These are phyloP conservation scores for Inonotus hispidus DNA, from an alignment of 1,284 basidiomycete genomes.

Conservation along the genomic window DNA sequence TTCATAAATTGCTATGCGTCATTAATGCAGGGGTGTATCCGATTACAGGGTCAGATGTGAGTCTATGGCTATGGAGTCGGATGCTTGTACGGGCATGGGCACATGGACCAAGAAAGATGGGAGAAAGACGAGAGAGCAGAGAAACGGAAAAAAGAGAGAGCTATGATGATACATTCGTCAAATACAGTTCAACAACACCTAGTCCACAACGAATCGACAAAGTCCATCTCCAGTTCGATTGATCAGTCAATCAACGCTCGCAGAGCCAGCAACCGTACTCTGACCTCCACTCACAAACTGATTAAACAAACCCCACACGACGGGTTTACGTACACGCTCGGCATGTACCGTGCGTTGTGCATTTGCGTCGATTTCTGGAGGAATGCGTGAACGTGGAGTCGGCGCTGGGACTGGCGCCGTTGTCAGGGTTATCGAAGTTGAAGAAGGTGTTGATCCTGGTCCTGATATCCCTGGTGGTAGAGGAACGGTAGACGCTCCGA, in stretches of 20 bases:
- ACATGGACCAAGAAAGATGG: no score
- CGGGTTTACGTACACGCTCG: conserved; percentile 7
- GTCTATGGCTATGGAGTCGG: no score
- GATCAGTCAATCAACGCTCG: not conserved
- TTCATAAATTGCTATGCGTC: no score
- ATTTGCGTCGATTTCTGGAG: conserved; percentile 1
- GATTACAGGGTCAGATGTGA: no score
- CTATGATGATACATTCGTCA: not conserved
- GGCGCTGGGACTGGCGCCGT: not conserved
- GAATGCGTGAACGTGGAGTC: conserved; percentile 11
- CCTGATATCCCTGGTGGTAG: not conserved
- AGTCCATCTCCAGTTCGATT: not conserved
- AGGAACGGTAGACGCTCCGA: not conserved
- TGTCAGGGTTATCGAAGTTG: no score
- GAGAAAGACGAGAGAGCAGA: not conserved
- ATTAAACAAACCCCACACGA: conserved; percentile 16
- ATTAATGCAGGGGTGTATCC: no score
- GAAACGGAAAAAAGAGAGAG: not conserved
- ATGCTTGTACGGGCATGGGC: no score
- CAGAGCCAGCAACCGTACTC: not conserved
- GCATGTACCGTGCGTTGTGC: conserved; percentile 10
- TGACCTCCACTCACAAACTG: not conserved
- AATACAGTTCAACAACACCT: no score
- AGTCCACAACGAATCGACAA: no score
- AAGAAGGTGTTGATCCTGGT: not conserved